Base-by-base conservation (phyloP, 1,139 yeast genomes). In the Sugiyamaella paludigena region DNA sequence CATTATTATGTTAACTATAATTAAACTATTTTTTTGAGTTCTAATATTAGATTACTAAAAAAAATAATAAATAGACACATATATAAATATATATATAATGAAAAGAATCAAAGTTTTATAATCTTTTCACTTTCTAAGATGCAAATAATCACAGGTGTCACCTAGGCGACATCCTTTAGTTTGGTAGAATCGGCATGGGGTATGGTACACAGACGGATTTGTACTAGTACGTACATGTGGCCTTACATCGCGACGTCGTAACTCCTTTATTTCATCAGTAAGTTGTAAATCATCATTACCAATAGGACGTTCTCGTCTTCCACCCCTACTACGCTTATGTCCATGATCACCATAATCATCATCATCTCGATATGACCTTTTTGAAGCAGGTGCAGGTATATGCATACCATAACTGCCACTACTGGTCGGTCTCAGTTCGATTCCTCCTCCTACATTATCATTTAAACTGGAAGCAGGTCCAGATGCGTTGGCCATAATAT, bases 171-270 rank as follows among this genome's bases (percentile, higher is more conserved):
- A 59, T 15, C 53, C 46, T 4, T 29, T 26, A 13, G 24, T 30
- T 13, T 19, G 30, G 41, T 45, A 57, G 38, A 40, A 60, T 36
- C 37, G 39, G 43, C 63, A 60, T 7, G 55, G 57, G 19, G 36
- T 29, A 9, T 48, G 48, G 45, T 56, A 58, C 15, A 47, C 43
- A 24, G 52, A 54, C 2, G 36, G n/a, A 4, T 53, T 45, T 5
- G 50, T 46, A 38, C 55, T 53, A n/a, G 46, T 37, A n/a, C 56
- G 53, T 10, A 60, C 63, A 7, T 35, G 36, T 2, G 45, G 52
- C 6, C 63, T 55, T 11, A 54, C 50, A 46, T 60, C 63, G 16
- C 40, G 47, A 13, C 33, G 31, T 7, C 62, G 51, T 6, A 43
- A 32, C 13, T 36, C 32, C 8, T n/a, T 28, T 11, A 33, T 19